Evolutionary conservation across 2,329 filamentous ascomycete species (phyloP), one percentile per base, ranked within the genome.

Genomic region (Phaeophleospora eucalypticola): DNA sequence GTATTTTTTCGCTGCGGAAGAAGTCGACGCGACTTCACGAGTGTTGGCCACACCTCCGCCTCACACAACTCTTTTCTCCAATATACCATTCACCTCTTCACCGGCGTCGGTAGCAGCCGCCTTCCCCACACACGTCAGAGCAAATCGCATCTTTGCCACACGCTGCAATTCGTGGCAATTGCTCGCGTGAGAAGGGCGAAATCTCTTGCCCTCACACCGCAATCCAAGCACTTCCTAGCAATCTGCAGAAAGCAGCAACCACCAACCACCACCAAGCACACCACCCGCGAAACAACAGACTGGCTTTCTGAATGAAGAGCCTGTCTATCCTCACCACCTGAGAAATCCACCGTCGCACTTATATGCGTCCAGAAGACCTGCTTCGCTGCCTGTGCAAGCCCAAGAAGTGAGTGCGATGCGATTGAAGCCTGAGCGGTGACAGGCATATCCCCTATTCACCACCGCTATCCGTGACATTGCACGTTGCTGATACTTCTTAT

Each of bases 301-400:
- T 38, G 41, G 46, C 47, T 44, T 45, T 45, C 40, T 33, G 40
- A 40, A 43, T 44, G 43, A 51, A 45, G 49, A 51, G 45, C 35
- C 49, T 39, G 41, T 43, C 39, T 41, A 33, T 16, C 24, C 15
- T 36, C 10, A 32, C 20, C 35, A 29, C 41, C 32, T 15, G 14
- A 21, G 36, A 16, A 21, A 46, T 19, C 18, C 36, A 10, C 6
- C 18, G 36, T 37, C 43, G 29, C 36, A 39, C 70, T 87, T 82
- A 84, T 50, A 95, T 95, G 89, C 90, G 82, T 86, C 84, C 80
- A 71, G 86, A 84, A 75, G 87, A 94, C 73, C 83, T 94, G 66
- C 82, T 95, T 68, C 87, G 89, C 75, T 93, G 94, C 77, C 82
- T 95, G 63, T 94, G 88, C 68, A 93, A 93, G 79, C 89, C 89